Percentiles rank a stretch among this genome's conserved stretches.
phyloP scores from a whole-genome alignment of 2,329 filamentous ascomycete species.

The Fusarium continuum region DNA sequence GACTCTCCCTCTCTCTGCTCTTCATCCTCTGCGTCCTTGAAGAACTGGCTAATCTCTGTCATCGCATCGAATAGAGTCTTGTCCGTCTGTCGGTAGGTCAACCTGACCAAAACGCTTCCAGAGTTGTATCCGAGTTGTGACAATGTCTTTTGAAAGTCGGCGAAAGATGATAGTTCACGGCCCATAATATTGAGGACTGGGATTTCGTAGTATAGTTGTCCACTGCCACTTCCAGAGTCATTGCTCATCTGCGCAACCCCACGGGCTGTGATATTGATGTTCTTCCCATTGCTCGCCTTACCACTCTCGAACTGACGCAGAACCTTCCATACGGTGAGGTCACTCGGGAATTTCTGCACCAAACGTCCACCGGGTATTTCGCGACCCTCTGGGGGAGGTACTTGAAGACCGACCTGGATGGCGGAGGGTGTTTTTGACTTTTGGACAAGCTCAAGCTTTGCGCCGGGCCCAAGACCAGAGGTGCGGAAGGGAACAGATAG shows the following conservation, averaged over 20 bases:
- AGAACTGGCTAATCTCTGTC: slow-evolving; percentile 79
- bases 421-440: slow-evolving; percentile 85
- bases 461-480: slow-evolving; percentile 82
- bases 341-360: slow-evolving; percentile 86
- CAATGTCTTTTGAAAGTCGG: slow-evolving; percentile 88
- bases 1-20: slow-evolving; percentile 15
- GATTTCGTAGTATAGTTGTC: slow-evolving; percentile 86
- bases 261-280: slow-evolving; percentile 84
- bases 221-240: slow-evolving; percentile 66
- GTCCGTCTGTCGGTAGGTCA: slow-evolving; percentile 80
- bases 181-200: slow-evolving; percentile 87
- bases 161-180: slow-evolving; percentile 78
- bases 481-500: slow-evolving; percentile 85
- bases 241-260: slow-evolving; percentile 72
- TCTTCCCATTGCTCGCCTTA: slow-evolving; percentile 66
- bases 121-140: slow-evolving; percentile 87
- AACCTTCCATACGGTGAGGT: slow-evolving; percentile 88
- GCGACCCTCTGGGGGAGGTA: slow-evolving; percentile 76
- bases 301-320: slow-evolving; percentile 89
- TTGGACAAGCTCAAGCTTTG: slow-evolving; percentile 91
- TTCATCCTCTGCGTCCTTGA: slow-evolving; percentile 61
- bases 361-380: slow-evolving; percentile 72
- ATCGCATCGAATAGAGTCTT: slow-evolving; percentile 87
- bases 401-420: slow-evolving; percentile 87
- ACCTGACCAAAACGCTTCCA: slow-evolving; percentile 79